These are phyloP conservation scores for Aspergillus neoniger DNA, from an alignment of 2,329 filamentous ascomycete genomes.

Conservation along the genomic window DNA sequence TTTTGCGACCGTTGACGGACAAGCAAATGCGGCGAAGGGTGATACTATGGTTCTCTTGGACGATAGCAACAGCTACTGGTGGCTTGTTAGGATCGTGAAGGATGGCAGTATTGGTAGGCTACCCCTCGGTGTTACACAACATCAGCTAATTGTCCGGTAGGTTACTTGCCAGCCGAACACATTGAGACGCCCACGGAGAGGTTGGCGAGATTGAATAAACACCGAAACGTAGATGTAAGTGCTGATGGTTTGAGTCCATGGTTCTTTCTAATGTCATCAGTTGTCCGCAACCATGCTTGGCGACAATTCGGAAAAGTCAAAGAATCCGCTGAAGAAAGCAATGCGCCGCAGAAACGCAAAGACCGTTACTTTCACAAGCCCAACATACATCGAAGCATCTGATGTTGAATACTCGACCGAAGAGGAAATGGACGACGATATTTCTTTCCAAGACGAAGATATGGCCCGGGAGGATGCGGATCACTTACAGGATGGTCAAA, in stretches of 20 bases:
- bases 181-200: conserved; percentile 97
- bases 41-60: conserved; percentile 98
- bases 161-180: conserved; percentile 94
- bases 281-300: conserved; percentile 71
- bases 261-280: conserved; percentile 41
- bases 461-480: conserved; percentile 44
- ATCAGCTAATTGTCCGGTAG: conserved; percentile 52
- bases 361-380: conserved; percentile 80
- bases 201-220: conserved; percentile 91
- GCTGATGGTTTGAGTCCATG: conserved; percentile 1
- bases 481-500: conserved; percentile 31
- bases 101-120: conserved; percentile 84
- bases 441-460: conserved; percentile 51
- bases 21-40: conserved; percentile 96
- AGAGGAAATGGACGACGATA: conserved; percentile 63
- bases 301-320: conserved; percentile 75
- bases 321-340: conserved; percentile 78
- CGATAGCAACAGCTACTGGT: conserved; percentile 99
- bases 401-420: conserved; percentile 83
- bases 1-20: conserved; percentile 94
- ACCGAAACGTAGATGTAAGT: conserved; percentile 93
- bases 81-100: conserved; percentile 95
- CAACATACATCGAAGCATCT: conserved; percentile 85
- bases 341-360: conserved; percentile 82
- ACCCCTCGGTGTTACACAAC: not conserved